Evolutionary conservation across 2,329 filamentous ascomycete species (phyloP).

Genomic region (Exophiala aquamarina): DNA sequence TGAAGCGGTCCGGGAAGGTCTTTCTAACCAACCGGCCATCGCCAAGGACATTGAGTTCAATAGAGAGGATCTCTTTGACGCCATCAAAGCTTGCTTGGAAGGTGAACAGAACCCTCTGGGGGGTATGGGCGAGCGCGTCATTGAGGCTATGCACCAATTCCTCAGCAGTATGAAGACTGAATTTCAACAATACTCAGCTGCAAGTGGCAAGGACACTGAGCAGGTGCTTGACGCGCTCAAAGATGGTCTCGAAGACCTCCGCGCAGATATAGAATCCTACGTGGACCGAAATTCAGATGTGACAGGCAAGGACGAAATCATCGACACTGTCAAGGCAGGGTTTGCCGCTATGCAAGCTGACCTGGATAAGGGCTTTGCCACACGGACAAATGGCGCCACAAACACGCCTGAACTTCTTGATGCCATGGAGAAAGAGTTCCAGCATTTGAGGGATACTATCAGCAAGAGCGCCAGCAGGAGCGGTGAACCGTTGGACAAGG

Average conservation of each 20-base stretch:
- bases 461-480: constrained; percentile 66
- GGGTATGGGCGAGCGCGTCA: constrained; percentile 58
- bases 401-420: constrained; percentile 71
- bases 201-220: constrained; percentile 78
- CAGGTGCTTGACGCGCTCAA: constrained; percentile 85
- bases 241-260: constrained; percentile 79
- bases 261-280: constrained; percentile 77
- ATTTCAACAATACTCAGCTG: constrained; percentile 76
- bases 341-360: constrained; percentile 63
- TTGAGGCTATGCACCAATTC: constrained; percentile 59
- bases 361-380: constrained; percentile 53
- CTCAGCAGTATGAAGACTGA: constrained; percentile 62
- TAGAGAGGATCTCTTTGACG: constrained; percentile 57
- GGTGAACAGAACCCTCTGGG: constrained; percentile 53
- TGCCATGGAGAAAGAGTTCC: constrained; percentile 77
- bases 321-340: constrained; percentile 65
- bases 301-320: constrained; percentile 73
- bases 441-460: constrained; percentile 75
- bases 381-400: constrained; percentile 37
- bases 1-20: constrained; percentile 58
- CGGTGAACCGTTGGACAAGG: constrained; percentile 56
- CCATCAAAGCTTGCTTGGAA: constrained; percentile 57
- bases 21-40: constrained; percentile 48
- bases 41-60: constrained; percentile 61
- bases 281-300: constrained; percentile 70